phyloP scores from a whole-genome alignment of 257 asterid species.

The Paraleonurus japonicus region DNA sequence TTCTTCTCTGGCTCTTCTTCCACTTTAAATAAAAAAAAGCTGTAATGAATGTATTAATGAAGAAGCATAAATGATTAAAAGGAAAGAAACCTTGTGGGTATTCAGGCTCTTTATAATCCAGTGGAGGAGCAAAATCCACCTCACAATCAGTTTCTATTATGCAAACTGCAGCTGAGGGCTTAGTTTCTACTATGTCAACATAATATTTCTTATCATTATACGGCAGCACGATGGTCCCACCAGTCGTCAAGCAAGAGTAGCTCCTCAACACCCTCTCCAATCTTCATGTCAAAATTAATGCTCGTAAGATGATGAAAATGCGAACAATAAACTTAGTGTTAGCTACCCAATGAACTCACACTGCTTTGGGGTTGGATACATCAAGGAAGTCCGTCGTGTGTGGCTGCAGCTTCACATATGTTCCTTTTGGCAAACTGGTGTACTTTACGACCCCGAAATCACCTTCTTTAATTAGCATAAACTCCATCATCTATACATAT shows the following conservation, averaged over 20 bases:
- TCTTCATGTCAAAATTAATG: neutral
- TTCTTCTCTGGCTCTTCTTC: neutral
- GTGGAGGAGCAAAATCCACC: neutral
- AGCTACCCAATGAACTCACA: neutral
- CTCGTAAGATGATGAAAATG: neutral
- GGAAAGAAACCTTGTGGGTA: neutral
- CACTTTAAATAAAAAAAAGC: neutral
- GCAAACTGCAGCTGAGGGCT: neutral
- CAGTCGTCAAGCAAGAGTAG: neutral
- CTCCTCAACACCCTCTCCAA: neutral
- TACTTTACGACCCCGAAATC: neutral
- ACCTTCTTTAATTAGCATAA: neutral
- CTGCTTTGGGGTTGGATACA: neutral
- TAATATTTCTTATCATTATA: neutral
- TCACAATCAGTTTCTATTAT: neutral
- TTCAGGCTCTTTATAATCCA: neutral
- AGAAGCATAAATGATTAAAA: neutral
- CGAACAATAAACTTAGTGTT: neutral
- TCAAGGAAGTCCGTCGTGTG: neutral
- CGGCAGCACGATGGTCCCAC: neutral
- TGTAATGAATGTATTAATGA: neutral
- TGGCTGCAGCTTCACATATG: neutral
- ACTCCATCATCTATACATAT: neutral
- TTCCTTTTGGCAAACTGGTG: neutral
- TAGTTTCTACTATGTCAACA: neutral